Evolutionary conservation across 176 grass and related monocot species (phyloP), one percentile per base, ranked within the genome.

Genomic region (Aegilops speltoides): DNA sequence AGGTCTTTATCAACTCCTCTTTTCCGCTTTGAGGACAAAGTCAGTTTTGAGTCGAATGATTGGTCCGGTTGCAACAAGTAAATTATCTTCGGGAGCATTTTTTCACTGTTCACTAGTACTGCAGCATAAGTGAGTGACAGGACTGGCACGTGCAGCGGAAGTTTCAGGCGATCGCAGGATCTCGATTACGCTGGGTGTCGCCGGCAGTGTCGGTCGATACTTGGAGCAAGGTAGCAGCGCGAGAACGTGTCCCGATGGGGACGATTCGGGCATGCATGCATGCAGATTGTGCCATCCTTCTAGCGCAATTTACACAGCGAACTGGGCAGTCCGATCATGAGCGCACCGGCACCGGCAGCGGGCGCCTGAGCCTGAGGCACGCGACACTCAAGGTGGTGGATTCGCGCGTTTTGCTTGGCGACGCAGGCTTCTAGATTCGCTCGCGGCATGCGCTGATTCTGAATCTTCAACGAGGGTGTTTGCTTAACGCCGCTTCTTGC

Each of bases 401-500:
- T 83, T 87, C 84, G 13, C 12, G 25, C 5, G 41, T 90, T 22
- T 90, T 90, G 73, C 89, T 87, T 87, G 66, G 20, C 23, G 23
- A 26, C 8, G 40, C 24, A 82, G 89, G 32, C 31, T 90, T 17
- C 23, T n/a, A 16, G 88, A 86, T 90, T 78, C 84, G n/a, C 19
- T 50, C 62, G 4, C 14, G 4, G 10, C 20, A 3, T 4, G 20
- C 19, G 8, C 73, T 43, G 80, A 83, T 71, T 71, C 37, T 70
- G 65, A 64, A 79, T 71, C 64, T 65, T 73, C 5, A 6, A 1
- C 41, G 41, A 43, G 41, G 41, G 41, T 41, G 40, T 41, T n/a
- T 80, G 60, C 14, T 43, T 19, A 62, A 38, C 23, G 4, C 24
- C 3, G 10, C n/a, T 74, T 74, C 71, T 48, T 46, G 70, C 40